Evolutionary conservation across 2,329 filamentous ascomycete species (phyloP), one percentile per base, ranked within the genome.

Genomic region (Alternaria ventricosa): DNA sequence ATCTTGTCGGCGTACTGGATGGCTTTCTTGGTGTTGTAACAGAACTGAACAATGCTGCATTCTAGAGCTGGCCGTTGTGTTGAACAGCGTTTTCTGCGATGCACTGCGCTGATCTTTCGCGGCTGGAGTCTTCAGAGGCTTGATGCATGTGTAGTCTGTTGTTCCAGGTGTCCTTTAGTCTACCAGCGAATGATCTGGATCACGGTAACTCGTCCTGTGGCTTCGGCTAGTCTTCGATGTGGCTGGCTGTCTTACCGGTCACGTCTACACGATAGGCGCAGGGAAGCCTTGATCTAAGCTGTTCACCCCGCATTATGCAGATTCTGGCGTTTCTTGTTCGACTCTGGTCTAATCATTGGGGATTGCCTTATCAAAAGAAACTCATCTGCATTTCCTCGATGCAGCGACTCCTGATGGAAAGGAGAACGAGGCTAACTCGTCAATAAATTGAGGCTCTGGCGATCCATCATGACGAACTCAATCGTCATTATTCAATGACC

Each of bases 191-290:
- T 11, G 15, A n/a, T 27, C 15, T 11, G 53, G 8, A 57, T 27
- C 36, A 25, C 28, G 13, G 28, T 45, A 47, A 15, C 27, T 11
- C 10, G 8, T 56, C 15, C 15, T 43, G 45, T 50, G 25, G 53
- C 44, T 61, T 43, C 41, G 44, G 28, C 25, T 56, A 50, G 44
- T 20, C 15, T 18, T 22, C 44, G 36, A 20, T 22, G 44, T 50
- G 44, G 58, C 58, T 57, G 58, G 41, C 45, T 44, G 53, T 33
- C 44, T 45, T 50, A 43, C 49, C 20, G 13, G 47, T 49, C 45
- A 44, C 44, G 18, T 46, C 36, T 51, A 15, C 28, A 57, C 18
- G 18, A 57, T 41, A 30, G 53, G 23, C 41, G 23, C 44, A 41
- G 44, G 12, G 44, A 23, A n/a, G 58, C 58, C 12, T 18, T 12